Percentiles rank a stretch among this genome's conserved stretches.
phyloP scores from a whole-genome alignment of 1,139 yeast genomes.

The Wickerhamiella pararugosa region DNA sequence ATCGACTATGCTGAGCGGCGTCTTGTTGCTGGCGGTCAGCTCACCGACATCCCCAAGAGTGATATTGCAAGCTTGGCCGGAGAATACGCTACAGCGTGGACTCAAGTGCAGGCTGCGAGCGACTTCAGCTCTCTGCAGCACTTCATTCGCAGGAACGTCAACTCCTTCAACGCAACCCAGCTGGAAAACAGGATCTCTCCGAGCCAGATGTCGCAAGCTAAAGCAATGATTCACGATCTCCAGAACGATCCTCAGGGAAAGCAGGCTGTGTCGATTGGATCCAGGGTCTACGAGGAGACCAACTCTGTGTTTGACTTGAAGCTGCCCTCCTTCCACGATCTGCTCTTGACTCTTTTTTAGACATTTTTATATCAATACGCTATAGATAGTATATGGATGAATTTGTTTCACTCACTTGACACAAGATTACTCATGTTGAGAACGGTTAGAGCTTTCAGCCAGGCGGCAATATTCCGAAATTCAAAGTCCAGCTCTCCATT shows the following conservation, averaged over 20 bases:
- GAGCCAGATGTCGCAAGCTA: background rate
- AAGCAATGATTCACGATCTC: background rate
- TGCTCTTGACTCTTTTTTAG: background rate
- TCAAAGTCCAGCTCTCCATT: constrained; percentile 12
- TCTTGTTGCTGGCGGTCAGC: background rate
- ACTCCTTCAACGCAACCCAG: background rate
- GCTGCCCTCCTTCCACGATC: constrained; percentile 2
- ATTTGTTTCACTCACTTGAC: too few relatives aligned
- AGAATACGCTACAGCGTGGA: background rate
- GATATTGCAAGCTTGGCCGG: background rate
- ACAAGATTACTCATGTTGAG: too few relatives aligned
- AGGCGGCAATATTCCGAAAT: too few relatives aligned
- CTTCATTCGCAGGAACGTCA: background rate
- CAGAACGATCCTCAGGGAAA: constrained; percentile 1
- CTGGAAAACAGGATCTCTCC: background rate
- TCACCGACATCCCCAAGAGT: background rate
- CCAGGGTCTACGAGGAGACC: constrained; percentile 2
- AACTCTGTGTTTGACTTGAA: constrained; percentile 1
- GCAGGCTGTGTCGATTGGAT: background rate
- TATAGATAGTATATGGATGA: too few relatives aligned
- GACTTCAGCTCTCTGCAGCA: background rate
- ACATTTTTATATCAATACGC: too few relatives aligned
- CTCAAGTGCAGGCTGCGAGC: background rate
- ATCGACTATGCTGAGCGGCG: constrained; percentile 3
- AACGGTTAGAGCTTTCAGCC: too few relatives aligned